These are phyloP conservation scores for Aegilops longissima DNA, from an alignment of 176 grass and related monocot species.

Conservation along the genomic window DNA sequence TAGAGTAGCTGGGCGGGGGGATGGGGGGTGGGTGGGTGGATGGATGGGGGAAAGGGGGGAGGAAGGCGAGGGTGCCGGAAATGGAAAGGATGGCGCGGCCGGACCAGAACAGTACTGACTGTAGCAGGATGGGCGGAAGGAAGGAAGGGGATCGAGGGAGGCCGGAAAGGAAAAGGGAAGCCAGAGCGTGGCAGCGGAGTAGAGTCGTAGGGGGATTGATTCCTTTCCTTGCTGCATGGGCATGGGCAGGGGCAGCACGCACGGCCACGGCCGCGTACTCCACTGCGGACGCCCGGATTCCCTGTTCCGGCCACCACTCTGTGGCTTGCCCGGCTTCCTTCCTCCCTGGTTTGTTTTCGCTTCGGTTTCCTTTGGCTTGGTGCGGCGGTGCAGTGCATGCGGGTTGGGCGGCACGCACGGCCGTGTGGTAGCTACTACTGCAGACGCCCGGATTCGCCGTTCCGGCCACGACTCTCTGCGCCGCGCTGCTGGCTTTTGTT, in stretches of 20 bases:
- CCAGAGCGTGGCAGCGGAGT: too few relatives aligned
- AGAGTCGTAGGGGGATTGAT: not conserved
- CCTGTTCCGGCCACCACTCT: not conserved
- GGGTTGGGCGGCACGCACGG: too few relatives aligned
- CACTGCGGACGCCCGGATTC: not conserved
- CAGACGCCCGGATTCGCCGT: constrained; percentile 45
- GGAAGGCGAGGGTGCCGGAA: constrained; percentile 40
- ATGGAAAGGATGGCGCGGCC: constrained; percentile 43
- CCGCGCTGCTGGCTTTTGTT: not conserved
- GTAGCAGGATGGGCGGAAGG: constrained; percentile 21
- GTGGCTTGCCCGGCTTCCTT: not conserved
- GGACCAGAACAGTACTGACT: constrained; percentile 36
- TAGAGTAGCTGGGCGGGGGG: not conserved
- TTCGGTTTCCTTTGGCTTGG: too few relatives aligned
- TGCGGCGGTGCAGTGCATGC: too few relatives aligned
- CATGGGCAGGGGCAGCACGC: not conserved
- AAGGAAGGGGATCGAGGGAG: not conserved
- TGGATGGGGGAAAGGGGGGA: not conserved
- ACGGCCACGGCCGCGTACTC: constrained; percentile 22
- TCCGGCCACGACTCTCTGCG: constrained; percentile 15
- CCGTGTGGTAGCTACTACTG: not conserved
- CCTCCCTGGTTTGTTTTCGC: too few relatives aligned
- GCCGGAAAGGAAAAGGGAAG: not conserved
- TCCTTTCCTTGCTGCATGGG: constrained; percentile 1
- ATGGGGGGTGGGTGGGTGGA: not conserved